Percentiles rank a stretch among this genome's conserved stretches.
Conservation (phyloP, 2,329 filamentous ascomycete genomes). For the Monosporascus sp. region DNA sequence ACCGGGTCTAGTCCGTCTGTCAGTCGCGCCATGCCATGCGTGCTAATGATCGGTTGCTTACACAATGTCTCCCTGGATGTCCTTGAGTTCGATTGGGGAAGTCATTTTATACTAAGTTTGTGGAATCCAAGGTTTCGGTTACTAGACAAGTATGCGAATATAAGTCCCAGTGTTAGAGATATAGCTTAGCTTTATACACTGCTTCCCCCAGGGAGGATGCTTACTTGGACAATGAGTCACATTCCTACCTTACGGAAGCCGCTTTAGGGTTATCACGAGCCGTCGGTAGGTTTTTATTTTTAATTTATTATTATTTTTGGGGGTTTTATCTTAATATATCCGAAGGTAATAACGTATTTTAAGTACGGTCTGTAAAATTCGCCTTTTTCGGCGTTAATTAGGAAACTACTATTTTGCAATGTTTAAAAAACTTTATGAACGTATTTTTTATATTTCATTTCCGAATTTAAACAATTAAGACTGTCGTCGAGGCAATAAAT, state of each 20-base stretch:
- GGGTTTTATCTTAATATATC: no score
- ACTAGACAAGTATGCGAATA: not conserved
- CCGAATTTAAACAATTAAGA: no score
- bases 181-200: not conserved
- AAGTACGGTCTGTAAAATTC: no score
- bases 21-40: not conserved
- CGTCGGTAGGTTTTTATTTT: no score
- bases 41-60: not conserved
- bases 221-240: not conserved
- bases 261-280: not conserved
- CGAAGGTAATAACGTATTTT: no score
- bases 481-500: no score
- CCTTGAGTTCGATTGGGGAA: not conserved
- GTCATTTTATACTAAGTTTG: not conserved
- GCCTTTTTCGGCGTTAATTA: no score
- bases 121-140: not conserved
- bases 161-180: not conserved
- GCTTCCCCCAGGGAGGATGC: no score
- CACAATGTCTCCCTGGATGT: not conserved
- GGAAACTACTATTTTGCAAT: no score
- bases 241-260: not conserved
- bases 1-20: not conserved
- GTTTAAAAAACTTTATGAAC: no score
- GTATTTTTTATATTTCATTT: no score
- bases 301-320: no score